Base-by-base conservation (phyloP, 768 basidiomycete species). In the Lentinula edodes region DNA sequence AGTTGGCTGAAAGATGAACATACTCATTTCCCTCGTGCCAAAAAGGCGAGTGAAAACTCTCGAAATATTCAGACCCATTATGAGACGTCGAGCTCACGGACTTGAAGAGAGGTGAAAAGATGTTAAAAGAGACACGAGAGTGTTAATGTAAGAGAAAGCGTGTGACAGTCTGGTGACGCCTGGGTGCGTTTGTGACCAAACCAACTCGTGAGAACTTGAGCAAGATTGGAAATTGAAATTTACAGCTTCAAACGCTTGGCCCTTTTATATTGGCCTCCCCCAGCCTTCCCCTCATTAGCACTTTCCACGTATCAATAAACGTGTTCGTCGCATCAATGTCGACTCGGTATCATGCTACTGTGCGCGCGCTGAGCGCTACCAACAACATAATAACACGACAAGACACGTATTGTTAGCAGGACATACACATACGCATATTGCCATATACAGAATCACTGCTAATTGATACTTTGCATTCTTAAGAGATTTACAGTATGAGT, bases 11-110 rank as follows among this genome's bases (percentile, higher is more conserved):
- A 68, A 67, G 66, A 63, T 63, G 69, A 58, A 78, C 95, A 74
- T 76, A 97, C 95, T 94, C 96, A 99, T 98, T 80, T 99, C 96
- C 86, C 90, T 96, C 84, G 97, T 98, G 78, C 95, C 95, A 70
- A 98, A 95, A 72, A 99, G 84, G 74, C 85, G 84, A 54, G 85
- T 81, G 70, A 98, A 85, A 52, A 95, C 75, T 67, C 78, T 78
- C 67, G 90, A 93, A 64, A 93, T 76, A 13, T 84, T 83, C 63
- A 93, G 77, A 85, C 91, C 91, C 91, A 93, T 93, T 68, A 77
- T 77, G 71, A 63, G 69, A 65, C 66, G 70, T 61, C 66, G 70
- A 66, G 66, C 69, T 69, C 69, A 66, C 73, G 55, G 41, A 56
- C 5, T 41, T 43, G 41, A 70, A 66, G 70, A 71, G 72, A 57